Percentiles rank a stretch among this genome's conserved stretches.
Conservation (phyloP, 2,329 filamentous ascomycete species). For the Penicillium sp. region DNA sequence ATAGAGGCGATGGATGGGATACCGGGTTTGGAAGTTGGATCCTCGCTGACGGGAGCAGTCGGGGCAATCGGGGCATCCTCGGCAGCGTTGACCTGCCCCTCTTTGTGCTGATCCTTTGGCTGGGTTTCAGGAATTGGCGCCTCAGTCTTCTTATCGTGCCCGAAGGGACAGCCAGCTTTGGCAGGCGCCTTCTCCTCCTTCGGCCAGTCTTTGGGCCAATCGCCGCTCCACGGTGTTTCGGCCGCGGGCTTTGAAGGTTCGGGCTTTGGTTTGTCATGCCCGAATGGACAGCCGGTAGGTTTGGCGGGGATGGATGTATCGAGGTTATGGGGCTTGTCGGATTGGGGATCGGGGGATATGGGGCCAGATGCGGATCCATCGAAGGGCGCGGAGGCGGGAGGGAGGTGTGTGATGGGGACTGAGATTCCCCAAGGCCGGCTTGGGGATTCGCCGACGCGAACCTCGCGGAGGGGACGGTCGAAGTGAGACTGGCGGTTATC, state of each 20-base stretch:
- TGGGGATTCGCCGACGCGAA: conserved; percentile 90
- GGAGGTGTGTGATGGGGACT: conserved; percentile 61
- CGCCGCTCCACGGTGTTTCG: conserved; percentile 4
- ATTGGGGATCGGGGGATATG: conserved; percentile 19
- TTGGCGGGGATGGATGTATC: conserved; percentile 16
- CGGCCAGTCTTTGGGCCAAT: conserved; percentile 4
- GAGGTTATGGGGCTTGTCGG: conserved; percentile 12
- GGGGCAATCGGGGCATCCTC: not conserved
- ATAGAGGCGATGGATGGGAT: conserved; percentile 11
- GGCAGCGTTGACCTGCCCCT: not conserved
- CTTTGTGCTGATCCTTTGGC: not conserved
- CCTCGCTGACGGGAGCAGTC: conserved; percentile 8
- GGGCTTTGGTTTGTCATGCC: conserved; percentile 27
- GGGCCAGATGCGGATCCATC: conserved; percentile 21
- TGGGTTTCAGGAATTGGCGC: not conserved
- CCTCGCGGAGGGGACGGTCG: conserved; percentile 80
- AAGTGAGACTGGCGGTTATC: conserved; percentile 73
- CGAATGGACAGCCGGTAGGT: conserved; percentile 39
- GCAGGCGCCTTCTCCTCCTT: not conserved
- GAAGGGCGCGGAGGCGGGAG: conserved; percentile 33
- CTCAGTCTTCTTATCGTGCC: conserved; percentile 11
- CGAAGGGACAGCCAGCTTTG: conserved; percentile 4
- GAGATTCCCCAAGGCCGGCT: conserved; percentile 91
- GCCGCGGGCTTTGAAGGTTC: conserved; percentile 9
- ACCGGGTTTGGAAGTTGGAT: conserved; percentile 8